Base-by-base conservation (phyloP, 306 rosid genomes). In the Pyrus pyrifolia region DNA sequence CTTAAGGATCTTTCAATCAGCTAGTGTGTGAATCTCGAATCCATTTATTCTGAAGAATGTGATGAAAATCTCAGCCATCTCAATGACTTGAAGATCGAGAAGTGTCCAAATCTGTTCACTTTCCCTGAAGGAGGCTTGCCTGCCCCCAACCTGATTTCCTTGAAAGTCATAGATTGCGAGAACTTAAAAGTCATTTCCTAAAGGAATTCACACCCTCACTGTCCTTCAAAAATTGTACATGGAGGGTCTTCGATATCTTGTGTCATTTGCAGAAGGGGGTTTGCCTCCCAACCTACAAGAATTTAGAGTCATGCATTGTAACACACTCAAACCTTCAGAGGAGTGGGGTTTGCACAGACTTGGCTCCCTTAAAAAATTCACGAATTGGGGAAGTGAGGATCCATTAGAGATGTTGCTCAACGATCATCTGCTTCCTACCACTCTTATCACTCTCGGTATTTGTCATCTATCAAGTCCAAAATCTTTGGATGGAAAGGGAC, bases 41-140 rank as follows among this genome's bases (percentile, higher is more conserved):
- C 35, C 35, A 33, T 33, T 33, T 33, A 5, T 33, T 5, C 35
- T 33, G 38, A 33, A 33, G 38, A 7, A 33, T 33, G 38, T 53
- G 30, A 11, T 53, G 31, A 3, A 23, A 22, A 58, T 58, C 63
- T 58, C 30, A 58, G 63, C 5, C 17, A 0, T 22, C 7, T 82
- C 18, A 52, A 17, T 4, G 0, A 0, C 57, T 11, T 85, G n/a
- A 25, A 64, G 67, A 68, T 86, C 52, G 70, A 58, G 18, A 65
- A 71, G 22, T 86, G 89, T 51, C 81, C 81, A 33, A 83, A 72
- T 4, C 81, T 86, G 59, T 31, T 35, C 12, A 71, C 78, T 46
- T 83, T 86, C 74, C 81, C 83, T 3, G 27, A 57, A 8, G 83
- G 80, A 30, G 82, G 84, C 64, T 77, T 82, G 40, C 77, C 78